Base-by-base conservation (phyloP, 176 grass and related monocot species). In the Raddia distichophylla region DNA sequence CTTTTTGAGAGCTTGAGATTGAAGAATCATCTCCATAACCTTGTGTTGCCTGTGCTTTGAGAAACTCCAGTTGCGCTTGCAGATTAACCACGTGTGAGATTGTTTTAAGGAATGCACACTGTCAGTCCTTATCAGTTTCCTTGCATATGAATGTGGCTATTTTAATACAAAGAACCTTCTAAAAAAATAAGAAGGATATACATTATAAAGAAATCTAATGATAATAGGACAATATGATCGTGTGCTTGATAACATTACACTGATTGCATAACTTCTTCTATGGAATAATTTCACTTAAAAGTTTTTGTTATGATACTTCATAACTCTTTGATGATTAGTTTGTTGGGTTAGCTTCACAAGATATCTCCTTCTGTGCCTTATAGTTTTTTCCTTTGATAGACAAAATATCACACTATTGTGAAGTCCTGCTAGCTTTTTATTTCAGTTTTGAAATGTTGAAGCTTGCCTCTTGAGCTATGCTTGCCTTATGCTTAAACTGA, bases 11-110 rank as follows among this genome's bases (percentile, higher is more conserved):
- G n/a, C n/a, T n/a, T n/a, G n/a, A n/a, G n/a, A n/a, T n/a, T n/a
- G n/a, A n/a, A n/a, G n/a, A n/a, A n/a, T 47, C 72, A 67, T 88
- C 85, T 63, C 27, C 52, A 34, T 84, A 69, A 8, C 77, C 74
- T 78, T 84, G 71, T 68, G 75, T 61, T 82, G 84, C 76, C 85
- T 93, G 88, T 67, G 66, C 71, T 86, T 86, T 94, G 11, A 93
- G 79, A 71, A 79, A 87, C 12, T 89, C 88, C 37, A 98, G 50
- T 79, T 98, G 90, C 74, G 95, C 92, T 93, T 98, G 86, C 71
- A 98, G 80, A 86, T 54, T 86, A 44, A 98, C 84, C 44, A 98
- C 88, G 92, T 98, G 62, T n/a, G 32, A 34, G 3, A 83, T 85
- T 67, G 49, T 76, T 72, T 74, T 45, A 55, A 20, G 68, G 6